A percentile compares a stretch with the other conserved stretches of the same genome.
Conservation (phyloP, 345 rosid species). For the Erucastrum elatum region DNA sequence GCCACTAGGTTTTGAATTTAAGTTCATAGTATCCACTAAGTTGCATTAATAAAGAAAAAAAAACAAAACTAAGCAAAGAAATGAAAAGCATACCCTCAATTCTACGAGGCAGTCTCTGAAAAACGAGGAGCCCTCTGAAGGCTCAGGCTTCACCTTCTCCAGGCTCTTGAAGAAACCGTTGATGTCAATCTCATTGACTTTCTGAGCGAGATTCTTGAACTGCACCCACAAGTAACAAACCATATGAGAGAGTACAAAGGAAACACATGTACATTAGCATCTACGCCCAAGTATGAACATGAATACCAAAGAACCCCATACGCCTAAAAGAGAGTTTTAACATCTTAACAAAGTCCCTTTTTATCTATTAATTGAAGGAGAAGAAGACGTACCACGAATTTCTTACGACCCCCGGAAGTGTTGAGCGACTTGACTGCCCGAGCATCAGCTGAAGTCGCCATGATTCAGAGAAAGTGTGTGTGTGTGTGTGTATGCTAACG, state of each 20-base stretch:
- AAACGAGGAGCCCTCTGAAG: slow-evolving; percentile 78
- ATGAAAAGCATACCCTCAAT: slow-evolving; percentile 69
- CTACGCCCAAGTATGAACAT: not conserved
- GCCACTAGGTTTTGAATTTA: not conserved
- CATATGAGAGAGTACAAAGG: slow-evolving; percentile 19
- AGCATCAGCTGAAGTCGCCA: slow-evolving; percentile 53
- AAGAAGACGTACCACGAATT: slow-evolving; percentile 58
- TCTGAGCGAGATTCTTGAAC: slow-evolving; percentile 73
- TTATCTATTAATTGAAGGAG: not conserved
- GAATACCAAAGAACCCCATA: no score
- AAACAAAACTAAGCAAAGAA: not conserved
- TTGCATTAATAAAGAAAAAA: not conserved
- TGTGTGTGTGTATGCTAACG: not conserved
- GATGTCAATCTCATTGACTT: slow-evolving; percentile 74
- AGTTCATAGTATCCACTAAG: not conserved
- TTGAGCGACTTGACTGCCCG: slow-evolving; percentile 86
- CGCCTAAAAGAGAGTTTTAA: not conserved
- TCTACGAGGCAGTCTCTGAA: slow-evolving; percentile 77
- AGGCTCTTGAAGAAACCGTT: slow-evolving; percentile 62
- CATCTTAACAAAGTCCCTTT: not conserved
- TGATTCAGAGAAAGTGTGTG: slow-evolving; percentile 20
- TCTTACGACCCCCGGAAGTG: slow-evolving; percentile 64
- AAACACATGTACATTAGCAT: not conserved
- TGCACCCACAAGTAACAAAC: slow-evolving; percentile 37
- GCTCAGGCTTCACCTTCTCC: slow-evolving; percentile 62